A percentile compares a stretch with the other conserved stretches of the same genome.
phyloP scores from a whole-genome alignment of 768 basidiomycete genomes.

The Suillus lakei region DNA sequence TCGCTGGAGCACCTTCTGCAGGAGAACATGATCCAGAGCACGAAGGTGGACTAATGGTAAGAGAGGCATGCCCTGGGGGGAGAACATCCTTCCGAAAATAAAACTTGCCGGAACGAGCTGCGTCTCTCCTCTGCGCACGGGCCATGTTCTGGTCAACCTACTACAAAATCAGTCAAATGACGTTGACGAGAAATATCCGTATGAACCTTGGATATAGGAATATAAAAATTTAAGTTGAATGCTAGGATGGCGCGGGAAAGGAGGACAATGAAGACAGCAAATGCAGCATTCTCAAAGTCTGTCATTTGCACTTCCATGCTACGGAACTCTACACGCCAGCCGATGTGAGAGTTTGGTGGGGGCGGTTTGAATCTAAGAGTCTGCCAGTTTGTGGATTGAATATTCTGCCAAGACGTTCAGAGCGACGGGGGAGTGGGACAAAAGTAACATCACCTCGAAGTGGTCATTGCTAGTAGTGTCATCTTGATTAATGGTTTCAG shows the following conservation, averaged over 20 bases:
- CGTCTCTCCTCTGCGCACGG: constrained; percentile 85
- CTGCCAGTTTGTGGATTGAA: constrained; percentile 99
- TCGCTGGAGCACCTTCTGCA: constrained; percentile 44
- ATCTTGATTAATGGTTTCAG: constrained; percentile 92
- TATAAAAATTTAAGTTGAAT: constrained; percentile 92
- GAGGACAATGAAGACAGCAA: constrained; percentile 92
- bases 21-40: constrained; percentile 47
- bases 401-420: constrained; percentile 60
- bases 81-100: constrained; percentile 90
- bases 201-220: constrained; percentile 92
- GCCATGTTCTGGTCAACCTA: constrained; percentile 98
- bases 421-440: not conserved
- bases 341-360: constrained; percentile 88
- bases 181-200: not conserved
- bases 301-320: constrained; percentile 99
- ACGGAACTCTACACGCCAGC: constrained; percentile 98
- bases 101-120: constrained; percentile 75
- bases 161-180: constrained; percentile 7
- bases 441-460: constrained; percentile 73
- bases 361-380: constrained; percentile 98
- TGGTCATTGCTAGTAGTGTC: constrained; percentile 89
- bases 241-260: constrained; percentile 91
- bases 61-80: constrained; percentile 49
- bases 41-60: constrained; percentile 45
- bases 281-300: constrained; percentile 98